Base-by-base conservation (phyloP, 2,329 filamentous ascomycete genomes). In the Alternaria triticimaculans region DNA sequence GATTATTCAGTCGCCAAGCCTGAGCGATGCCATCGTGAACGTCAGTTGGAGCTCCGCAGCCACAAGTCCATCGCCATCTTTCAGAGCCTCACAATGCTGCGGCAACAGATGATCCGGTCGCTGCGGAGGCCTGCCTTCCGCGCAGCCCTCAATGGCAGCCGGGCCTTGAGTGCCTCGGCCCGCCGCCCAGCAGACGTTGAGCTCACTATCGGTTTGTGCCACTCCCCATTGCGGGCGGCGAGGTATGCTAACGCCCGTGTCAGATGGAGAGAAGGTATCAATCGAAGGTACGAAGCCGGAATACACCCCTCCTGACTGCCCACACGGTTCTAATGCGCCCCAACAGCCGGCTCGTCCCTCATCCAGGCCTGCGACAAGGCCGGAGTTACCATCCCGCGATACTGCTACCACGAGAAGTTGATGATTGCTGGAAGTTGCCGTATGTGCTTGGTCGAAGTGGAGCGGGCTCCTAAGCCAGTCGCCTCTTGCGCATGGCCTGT, bases 361-460 rank as follows among this genome's bases (percentile, higher is more conserved):
- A 99, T 99, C 81, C 96, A 99, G 86, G 96, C 96, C 80, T 99
- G 96, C 86, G 96, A 99, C 85, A 97, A 99, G 86, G 96, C 95
- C 70, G 96, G 96, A 78, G 88, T 87, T 71, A 96, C 92, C 67
- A 87, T 98, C 78, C 95, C 95, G 74, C 94, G 94, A 93, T 97
- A 97, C 84, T 98, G 95, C 85, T 98, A 98, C 84, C 95, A 97
- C 88, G 95, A 98, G 92, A 98, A 99, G 85, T 88, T 99, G 74
- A 94, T 97, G 91, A 97, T 99, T 87, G 96, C 96, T 78, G 96
- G 96, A 83, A 99, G 98, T 84, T 99, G 96, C 84, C 94, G 96
- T 85, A 99, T 99, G 96, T 99, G 96, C 84, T 85, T 99, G 78
- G 96, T 99, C 78, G 96, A 99, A 86, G 96, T 99, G 72, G 96